A percentile compares a stretch with the other conserved stretches of the same genome.
phyloP scores from a whole-genome alignment of 2,329 filamentous ascomycete genomes.

The Pseudophaeomoniella oleicola region DNA sequence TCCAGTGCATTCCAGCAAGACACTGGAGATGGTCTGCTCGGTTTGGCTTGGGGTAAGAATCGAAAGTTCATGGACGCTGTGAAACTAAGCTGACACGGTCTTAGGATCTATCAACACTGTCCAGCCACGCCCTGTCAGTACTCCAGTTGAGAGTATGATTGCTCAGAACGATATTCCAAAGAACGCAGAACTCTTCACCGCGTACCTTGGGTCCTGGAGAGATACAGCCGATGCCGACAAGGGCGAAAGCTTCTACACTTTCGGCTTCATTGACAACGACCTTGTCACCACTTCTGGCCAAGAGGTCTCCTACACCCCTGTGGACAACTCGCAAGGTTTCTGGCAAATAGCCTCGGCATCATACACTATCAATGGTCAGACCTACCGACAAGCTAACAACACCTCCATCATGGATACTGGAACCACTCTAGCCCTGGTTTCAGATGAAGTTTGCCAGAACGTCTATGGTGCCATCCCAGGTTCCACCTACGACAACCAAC shows the following conservation, averaged over 20 bases:
- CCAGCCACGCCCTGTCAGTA: slow-evolving; percentile 37
- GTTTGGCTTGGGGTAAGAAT: slow-evolving; percentile 24
- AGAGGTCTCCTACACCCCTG: slow-evolving; percentile 43
- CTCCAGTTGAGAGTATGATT: slow-evolving; percentile 58
- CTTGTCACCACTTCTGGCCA: slow-evolving; percentile 38
- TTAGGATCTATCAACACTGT: slow-evolving; percentile 52
- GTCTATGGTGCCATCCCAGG: slow-evolving; percentile 52
- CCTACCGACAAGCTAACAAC: slow-evolving; percentile 37
- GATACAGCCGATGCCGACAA: slow-evolving; percentile 29
- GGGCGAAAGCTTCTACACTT: slow-evolving; percentile 52
- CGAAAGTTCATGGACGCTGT: neutral
- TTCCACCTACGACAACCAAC: slow-evolving; percentile 36
- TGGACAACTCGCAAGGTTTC: slow-evolving; percentile 53
- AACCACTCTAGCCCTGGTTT: slow-evolving; percentile 51
- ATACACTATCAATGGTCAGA: slow-evolving; percentile 42
- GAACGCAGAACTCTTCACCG: slow-evolving; percentile 46
- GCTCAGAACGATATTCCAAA: slow-evolving; percentile 38
- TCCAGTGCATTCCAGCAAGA: slow-evolving; percentile 42
- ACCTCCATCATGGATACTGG: slow-evolving; percentile 58
- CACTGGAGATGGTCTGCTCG: slow-evolving; percentile 50
- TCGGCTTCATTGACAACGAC: slow-evolving; percentile 56
- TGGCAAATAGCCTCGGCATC: slow-evolving; percentile 50
- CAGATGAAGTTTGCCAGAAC: slow-evolving; percentile 44
- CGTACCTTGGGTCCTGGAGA: slow-evolving; percentile 43
- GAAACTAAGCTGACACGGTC: slow-evolving; percentile 12